A percentile compares a stretch with the other conserved stretches of the same genome.
Conservation (phyloP, 164 flowering plant species). For the Akebia trifoliata region DNA sequence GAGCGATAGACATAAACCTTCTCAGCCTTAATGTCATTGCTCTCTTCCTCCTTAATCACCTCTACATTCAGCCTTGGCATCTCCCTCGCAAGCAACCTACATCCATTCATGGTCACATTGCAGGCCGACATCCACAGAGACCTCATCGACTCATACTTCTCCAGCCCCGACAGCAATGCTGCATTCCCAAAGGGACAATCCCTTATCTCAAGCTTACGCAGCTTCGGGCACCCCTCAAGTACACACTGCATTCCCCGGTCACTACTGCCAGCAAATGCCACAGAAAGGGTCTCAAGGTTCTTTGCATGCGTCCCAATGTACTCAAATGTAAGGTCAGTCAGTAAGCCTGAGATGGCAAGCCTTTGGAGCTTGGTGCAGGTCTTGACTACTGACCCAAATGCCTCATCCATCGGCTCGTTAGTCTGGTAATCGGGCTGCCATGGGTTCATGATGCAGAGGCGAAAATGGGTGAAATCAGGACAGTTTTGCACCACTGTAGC, state of each 20-base stretch:
- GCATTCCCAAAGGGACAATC: constrained; percentile 79
- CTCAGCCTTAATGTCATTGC: constrained; percentile 45
- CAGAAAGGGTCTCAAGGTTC: constrained; percentile 63
- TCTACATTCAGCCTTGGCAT: constrained; percentile 82
- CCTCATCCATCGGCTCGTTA: constrained; percentile 71
- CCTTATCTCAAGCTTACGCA: constrained; percentile 78
- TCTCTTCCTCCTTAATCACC: constrained; percentile 69
- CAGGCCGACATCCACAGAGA: constrained; percentile 92
- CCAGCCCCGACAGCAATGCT: constrained; percentile 60
- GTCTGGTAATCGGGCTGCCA: constrained; percentile 62
- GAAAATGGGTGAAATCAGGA: constrained; percentile 72
- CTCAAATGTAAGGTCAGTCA: constrained; percentile 68
- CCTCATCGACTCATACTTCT: constrained; percentile 70
- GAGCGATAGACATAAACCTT: constrained; percentile 76
- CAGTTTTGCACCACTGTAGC: constrained; percentile 60
- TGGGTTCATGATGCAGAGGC: constrained; percentile 77
- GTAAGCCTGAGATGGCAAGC: constrained; percentile 69
- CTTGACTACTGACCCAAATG: constrained; percentile 69
- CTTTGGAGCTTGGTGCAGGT: constrained; percentile 61
- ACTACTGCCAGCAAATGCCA: constrained; percentile 81
- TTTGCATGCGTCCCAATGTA: constrained; percentile 72
- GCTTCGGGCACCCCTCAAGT: constrained; percentile 60
- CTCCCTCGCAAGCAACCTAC: constrained; percentile 46
- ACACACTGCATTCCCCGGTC: constrained; percentile 66
- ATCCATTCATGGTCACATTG: constrained; percentile 57